Conservation (phyloP, 108 stramenopile species). For the Nannochloropsis oceanica region DNA sequence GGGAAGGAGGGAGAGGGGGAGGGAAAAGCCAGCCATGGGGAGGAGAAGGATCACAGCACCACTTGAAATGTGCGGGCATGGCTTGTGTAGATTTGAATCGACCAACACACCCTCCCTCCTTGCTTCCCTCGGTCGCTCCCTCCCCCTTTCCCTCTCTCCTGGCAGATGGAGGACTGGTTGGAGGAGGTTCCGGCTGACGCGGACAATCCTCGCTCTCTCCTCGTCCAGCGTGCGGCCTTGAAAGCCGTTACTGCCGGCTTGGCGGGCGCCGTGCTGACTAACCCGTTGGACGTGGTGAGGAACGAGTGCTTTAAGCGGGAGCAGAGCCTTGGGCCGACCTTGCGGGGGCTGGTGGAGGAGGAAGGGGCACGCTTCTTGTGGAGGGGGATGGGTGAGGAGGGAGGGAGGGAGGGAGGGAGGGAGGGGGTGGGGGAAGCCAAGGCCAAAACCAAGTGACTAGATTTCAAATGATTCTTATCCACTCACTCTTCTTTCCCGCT, state of each 20-base stretch:
- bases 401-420: not conserved
- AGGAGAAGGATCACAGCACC: not conserved
- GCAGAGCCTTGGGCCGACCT: constrained; percentile 34
- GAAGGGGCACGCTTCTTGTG: constrained; percentile 20
- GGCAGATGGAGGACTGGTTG: constrained; percentile 21
- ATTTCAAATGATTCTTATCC: no score
- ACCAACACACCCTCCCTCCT: not conserved
- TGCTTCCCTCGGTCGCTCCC: not conserved
- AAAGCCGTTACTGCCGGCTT: constrained; percentile 78
- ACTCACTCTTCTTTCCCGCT: not conserved
- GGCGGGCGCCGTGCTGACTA: constrained; percentile 86
- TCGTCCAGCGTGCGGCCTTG: constrained; percentile 51
- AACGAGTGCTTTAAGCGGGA: constrained; percentile 99
- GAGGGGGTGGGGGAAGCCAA: not conserved
- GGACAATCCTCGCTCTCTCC: not conserved
- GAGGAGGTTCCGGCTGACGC: constrained; percentile 16
- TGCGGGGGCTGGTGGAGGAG: constrained; percentile 29
- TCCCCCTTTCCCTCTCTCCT: not conserved
- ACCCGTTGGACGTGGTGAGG: constrained; percentile 88
- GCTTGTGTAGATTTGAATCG: not conserved
- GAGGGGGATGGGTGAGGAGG: constrained; percentile 51
- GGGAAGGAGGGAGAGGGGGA: not conserved
- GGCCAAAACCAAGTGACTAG: no score
- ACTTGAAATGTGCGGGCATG: constrained; percentile 39
- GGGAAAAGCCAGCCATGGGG: not conserved